Percentiles rank a stretch among this genome's conserved stretches.
Conservation (phyloP, 305 asterid species). For the Plantago lanceolata region DNA sequence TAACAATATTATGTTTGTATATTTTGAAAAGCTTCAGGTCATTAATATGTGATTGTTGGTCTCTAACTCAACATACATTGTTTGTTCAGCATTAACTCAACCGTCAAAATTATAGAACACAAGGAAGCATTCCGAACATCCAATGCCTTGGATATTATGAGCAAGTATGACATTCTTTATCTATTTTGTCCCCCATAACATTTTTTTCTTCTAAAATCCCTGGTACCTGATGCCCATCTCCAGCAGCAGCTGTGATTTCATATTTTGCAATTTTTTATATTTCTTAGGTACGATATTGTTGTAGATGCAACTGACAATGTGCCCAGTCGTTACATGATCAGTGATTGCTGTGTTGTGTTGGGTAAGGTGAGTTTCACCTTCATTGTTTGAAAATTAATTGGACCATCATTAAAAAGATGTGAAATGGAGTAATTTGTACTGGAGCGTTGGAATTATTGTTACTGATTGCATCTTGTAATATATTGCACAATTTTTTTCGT, state of each 20-base stretch:
- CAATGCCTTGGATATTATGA: constrained; percentile 72
- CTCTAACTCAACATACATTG: constrained; percentile 11
- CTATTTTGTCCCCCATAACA: constrained; percentile 1
- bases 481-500: background rate
- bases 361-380: constrained; percentile 58
- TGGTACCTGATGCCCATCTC: background rate
- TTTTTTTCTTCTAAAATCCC: background rate
- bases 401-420: background rate
- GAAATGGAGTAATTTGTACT: constrained; percentile 2
- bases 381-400: constrained; percentile 15
- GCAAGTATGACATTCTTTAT: constrained; percentile 47
- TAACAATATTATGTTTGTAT: background rate
- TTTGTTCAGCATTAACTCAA: constrained; percentile 69
- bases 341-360: constrained; percentile 82
- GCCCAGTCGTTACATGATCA: constrained; percentile 95
- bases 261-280: constrained; percentile 24
- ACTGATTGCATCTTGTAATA: constrained; percentile 10
- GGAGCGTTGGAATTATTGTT: background rate
- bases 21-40: background rate
- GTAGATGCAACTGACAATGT: constrained; percentile 94
- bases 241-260: constrained; percentile 3
- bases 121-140: constrained; percentile 78
- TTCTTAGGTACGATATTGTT: constrained; percentile 74
- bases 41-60: constrained; percentile 13
- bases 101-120: constrained; percentile 70